Percentiles rank a stretch among this genome's conserved stretches.
phyloP scores from a whole-genome alignment of 257 asterid genomes.

The Solanum corneliomulleri region DNA sequence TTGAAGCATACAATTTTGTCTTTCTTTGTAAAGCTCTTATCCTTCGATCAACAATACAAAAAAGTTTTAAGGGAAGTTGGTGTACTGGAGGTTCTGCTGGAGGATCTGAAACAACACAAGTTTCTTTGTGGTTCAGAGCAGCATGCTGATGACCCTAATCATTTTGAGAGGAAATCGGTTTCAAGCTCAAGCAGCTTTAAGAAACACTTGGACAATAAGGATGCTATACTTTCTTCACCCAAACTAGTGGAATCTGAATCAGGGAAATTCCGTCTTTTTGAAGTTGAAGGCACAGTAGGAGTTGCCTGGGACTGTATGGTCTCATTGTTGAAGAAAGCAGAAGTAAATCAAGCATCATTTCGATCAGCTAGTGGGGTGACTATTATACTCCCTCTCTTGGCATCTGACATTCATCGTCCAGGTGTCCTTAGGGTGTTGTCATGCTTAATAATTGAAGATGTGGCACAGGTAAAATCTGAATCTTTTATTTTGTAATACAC shows the following conservation, averaged over 20 bases:
- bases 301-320: constrained; percentile 95
- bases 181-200: constrained; percentile 72
- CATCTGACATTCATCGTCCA: constrained; percentile 71
- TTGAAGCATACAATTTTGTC: constrained; percentile 75
- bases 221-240: constrained; percentile 92
- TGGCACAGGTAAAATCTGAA: constrained; percentile 39
- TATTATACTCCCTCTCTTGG: constrained; percentile 75
- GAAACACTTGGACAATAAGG: constrained; percentile 68
- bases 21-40: constrained; percentile 85
- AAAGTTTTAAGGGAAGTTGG: constrained; percentile 95
- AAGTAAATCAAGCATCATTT: constrained; percentile 75
- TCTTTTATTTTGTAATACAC: background rate
- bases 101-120: constrained; percentile 89
- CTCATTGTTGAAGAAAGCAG: constrained; percentile 82
- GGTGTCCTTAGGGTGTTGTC: constrained; percentile 88
- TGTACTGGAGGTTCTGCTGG: constrained; percentile 87
- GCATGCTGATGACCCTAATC: constrained; percentile 32
- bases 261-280: constrained; percentile 69
- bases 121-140: constrained; percentile 68
- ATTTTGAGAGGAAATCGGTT: constrained; percentile 49
- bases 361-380: constrained; percentile 79
- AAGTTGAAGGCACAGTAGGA: constrained; percentile 55
- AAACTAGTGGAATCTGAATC: constrained; percentile 79
- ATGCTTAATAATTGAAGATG: constrained; percentile 87
- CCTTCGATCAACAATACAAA: constrained; percentile 97